phyloP scores from a whole-genome alignment of 352 stramenopile genomes.

The Phytophthora agathidicida region DNA sequence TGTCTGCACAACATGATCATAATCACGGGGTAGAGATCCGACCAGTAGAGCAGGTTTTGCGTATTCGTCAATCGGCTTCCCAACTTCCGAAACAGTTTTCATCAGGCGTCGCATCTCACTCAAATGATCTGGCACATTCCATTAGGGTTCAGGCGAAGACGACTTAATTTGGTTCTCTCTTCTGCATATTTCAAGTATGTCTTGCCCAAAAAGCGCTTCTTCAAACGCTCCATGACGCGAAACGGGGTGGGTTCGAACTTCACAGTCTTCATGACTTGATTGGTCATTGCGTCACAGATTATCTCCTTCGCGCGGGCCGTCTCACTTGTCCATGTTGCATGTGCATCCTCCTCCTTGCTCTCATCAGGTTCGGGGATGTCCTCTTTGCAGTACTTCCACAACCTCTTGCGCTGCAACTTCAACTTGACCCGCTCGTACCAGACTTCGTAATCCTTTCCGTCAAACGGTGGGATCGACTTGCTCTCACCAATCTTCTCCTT shows the following conservation, averaged over 20 bases:
- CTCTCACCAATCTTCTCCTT: no score
- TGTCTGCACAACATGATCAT: constrained; percentile 11
- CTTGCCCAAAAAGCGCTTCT: constrained; percentile 7
- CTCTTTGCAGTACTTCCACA: background rate
- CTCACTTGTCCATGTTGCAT: no score
- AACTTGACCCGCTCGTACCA: constrained; percentile 3
- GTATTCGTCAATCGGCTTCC: background rate
- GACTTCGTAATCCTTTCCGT: constrained; percentile 1
- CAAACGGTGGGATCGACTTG: background rate
- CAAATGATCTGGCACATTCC: constrained; percentile 5
- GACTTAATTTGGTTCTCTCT: constrained; percentile 1
- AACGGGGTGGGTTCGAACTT: constrained; percentile 5
- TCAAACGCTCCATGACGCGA: constrained; percentile 8
- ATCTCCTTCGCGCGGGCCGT: constrained; percentile 3
- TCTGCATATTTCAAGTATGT: constrained; percentile 1
- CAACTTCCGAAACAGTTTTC: background rate
- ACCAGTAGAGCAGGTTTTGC: constrained; percentile 2
- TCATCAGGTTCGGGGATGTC: background rate
- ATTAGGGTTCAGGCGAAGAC: background rate
- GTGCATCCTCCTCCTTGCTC: no score
- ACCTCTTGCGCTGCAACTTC: constrained; percentile 1
- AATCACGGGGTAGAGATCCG: background rate
- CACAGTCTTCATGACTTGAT: constrained; percentile 7
- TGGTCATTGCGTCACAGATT: constrained; percentile 1
- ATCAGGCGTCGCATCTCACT: constrained; percentile 5